Conservation (phyloP, 2,329 filamentous ascomycete genomes). For the Fusarium robinianum region DNA sequence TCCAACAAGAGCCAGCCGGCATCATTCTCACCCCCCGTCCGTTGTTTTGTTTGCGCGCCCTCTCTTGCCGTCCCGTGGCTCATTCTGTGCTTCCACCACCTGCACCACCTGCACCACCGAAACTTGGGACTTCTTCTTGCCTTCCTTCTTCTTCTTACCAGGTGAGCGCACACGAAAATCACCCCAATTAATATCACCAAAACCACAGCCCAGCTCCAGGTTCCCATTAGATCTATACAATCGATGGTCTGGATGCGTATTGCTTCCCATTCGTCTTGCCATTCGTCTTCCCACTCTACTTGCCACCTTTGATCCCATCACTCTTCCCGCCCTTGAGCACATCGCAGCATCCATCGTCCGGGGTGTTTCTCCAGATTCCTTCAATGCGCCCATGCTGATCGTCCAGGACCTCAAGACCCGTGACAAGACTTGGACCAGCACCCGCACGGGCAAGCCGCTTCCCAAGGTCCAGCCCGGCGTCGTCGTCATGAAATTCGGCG, state of each 20-base stretch:
- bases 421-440: constrained; percentile 48
- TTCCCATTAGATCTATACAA: constrained; percentile 8
- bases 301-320: not conserved
- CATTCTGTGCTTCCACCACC: constrained; percentile 16
- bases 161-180: constrained; percentile 26
- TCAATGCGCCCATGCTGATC: constrained; percentile 54
- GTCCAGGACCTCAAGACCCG: constrained; percentile 54
- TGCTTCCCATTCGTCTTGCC: constrained; percentile 13
- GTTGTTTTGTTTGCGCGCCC: constrained; percentile 12
- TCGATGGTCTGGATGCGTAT: constrained; percentile 10
- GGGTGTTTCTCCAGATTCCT: constrained; percentile 18
- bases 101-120: constrained; percentile 17
- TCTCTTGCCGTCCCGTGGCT: constrained; percentile 11
- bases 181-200: not conserved
- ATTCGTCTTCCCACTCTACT: not conserved
- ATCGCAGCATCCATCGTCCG: not conserved
- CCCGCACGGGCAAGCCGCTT: constrained; percentile 31
- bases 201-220: not conserved
- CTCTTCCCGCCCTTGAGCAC: not conserved
- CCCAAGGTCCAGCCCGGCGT: constrained; percentile 53
- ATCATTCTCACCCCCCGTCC: constrained; percentile 12
- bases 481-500: constrained; percentile 83
- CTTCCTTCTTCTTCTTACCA: constrained; percentile 12
- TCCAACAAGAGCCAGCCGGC: constrained; percentile 1
- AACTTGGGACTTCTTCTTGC: constrained; percentile 12